Conservation (phyloP, 2,329 filamentous ascomycete genomes). For the Trichoderma koningii region DNA sequence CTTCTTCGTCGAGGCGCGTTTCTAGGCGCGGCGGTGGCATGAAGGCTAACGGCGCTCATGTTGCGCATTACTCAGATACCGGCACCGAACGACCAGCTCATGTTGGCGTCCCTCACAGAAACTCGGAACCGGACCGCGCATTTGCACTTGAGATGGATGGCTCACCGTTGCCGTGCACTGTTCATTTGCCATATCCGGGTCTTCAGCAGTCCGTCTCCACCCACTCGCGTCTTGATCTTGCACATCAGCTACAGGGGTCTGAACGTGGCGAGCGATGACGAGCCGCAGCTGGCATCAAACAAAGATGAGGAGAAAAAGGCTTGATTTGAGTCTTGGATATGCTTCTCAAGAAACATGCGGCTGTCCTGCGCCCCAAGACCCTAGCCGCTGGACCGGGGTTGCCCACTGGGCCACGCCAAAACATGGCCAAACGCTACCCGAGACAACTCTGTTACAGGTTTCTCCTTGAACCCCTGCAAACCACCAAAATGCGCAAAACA, state of each 20-base stretch:
- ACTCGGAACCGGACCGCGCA: neutral
- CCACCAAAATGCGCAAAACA: conserved; percentile 28
- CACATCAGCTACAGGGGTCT: conserved; percentile 6
- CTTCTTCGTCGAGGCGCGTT: neutral
- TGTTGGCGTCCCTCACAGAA: neutral
- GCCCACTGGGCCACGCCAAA: conserved; percentile 25
- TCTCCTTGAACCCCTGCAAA: conserved; percentile 22
- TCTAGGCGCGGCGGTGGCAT: neutral
- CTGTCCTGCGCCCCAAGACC: neutral
- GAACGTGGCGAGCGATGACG: conserved; percentile 17
- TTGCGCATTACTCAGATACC: conserved; percentile 12
- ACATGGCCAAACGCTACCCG: conserved; percentile 38
- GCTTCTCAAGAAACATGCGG: conserved; percentile 22
- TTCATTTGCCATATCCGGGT: neutral
- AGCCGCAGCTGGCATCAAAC: neutral
- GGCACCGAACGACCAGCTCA: neutral
- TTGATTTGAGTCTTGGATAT: conserved; percentile 10
- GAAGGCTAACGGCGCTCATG: neutral
- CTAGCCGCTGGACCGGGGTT: conserved; percentile 26
- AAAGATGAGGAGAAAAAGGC: neutral
- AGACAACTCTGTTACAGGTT: conserved; percentile 43
- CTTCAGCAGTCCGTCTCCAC: conserved; percentile 5
- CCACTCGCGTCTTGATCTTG: neutral
- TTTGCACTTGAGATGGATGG: neutral
- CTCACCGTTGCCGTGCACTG: neutral